A percentile compares a stretch with the other conserved stretches of the same genome.
Conservation (phyloP, 192 early-diverging fungal species). For the Coemansia nantahalensis region DNA sequence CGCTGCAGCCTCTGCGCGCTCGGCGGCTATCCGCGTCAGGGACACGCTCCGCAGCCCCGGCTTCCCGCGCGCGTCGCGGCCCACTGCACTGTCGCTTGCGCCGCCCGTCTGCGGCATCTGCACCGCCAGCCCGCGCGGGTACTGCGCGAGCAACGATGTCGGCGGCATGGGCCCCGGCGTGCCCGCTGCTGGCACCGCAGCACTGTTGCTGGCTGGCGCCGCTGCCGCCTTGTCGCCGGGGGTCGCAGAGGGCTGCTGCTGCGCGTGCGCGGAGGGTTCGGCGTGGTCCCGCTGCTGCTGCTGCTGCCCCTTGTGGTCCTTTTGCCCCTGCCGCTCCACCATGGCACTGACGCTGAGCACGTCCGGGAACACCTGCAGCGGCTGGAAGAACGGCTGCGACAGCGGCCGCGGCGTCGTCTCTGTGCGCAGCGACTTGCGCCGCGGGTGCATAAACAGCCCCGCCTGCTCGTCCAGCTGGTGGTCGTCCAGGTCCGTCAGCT, state of each 20-base stretch:
- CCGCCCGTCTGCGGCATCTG: constrained; percentile 3
- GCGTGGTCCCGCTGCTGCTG: constrained; percentile 6
- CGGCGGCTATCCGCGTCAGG: constrained; percentile 29
- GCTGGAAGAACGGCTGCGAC: constrained; percentile 55
- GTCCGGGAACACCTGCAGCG: constrained; percentile 52
- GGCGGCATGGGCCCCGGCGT: constrained; percentile 13
- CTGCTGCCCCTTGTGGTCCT: constrained; percentile 23
- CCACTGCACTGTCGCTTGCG: not conserved
- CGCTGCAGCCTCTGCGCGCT: constrained; percentile 8
- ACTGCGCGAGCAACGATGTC: constrained; percentile 18
- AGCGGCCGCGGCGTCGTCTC: constrained; percentile 46
- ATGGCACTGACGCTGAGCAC: constrained; percentile 53
- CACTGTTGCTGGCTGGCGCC: not conserved
- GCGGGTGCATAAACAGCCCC: constrained; percentile 53
- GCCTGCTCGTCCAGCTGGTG: constrained; percentile 55
- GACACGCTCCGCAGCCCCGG: no score
- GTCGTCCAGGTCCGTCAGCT: constrained; percentile 59
- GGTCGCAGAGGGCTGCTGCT: not conserved
- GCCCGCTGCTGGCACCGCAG: not conserved
- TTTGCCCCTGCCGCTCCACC: constrained; percentile 52
- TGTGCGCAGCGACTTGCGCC: constrained; percentile 42
- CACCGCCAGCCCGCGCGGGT: constrained; percentile 26
- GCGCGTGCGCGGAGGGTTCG: not conserved
- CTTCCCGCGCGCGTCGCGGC: not conserved
- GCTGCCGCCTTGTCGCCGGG: not conserved